Percentiles rank a stretch among this genome's conserved stretches.
Evolutionary conservation across 768 basidiomycete species (phyloP).

Genomic region (Leucocoprinus birnbaumii): DNA sequence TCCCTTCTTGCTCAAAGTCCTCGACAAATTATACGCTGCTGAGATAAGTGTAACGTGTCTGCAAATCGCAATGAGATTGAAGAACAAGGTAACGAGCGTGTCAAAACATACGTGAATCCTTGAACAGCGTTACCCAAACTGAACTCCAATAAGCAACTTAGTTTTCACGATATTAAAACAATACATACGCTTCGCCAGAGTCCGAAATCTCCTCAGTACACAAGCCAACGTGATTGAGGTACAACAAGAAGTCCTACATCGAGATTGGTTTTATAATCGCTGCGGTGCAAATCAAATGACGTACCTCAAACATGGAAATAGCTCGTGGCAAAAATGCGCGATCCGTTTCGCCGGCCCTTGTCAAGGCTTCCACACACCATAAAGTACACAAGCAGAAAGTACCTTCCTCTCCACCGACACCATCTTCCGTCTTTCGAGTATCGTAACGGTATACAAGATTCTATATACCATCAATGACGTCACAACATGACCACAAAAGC

Average conservation of each 20-base stretch:
- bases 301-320: constrained; percentile 87
- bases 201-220: constrained; percentile 86
- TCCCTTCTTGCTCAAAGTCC: constrained; percentile 34
- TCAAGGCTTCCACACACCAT: constrained; percentile 88
- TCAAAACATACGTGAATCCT: constrained; percentile 81
- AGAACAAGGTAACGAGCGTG: not conserved
- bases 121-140: constrained; percentile 88
- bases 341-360: constrained; percentile 83
- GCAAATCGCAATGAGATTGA: not conserved
- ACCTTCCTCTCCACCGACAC: constrained; percentile 94
- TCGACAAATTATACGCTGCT: constrained; percentile 79
- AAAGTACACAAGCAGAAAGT: constrained; percentile 89
- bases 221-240: constrained; percentile 84
- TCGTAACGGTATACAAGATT: constrained; percentile 91
- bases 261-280: not conserved
- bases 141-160: too few relatives aligned
- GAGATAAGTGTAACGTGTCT: constrained; percentile 86
- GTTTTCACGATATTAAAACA: not conserved
- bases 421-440: constrained; percentile 80
- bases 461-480: constrained; percentile 31
- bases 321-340: constrained; percentile 61
- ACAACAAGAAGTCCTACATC: constrained; percentile 68
- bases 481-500: not conserved
- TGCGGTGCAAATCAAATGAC: constrained; percentile 11
- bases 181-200: constrained; percentile 74